phyloP scores from a whole-genome alignment of 148 eudicot genomes.

The Dianthus caryophyllus region DNA sequence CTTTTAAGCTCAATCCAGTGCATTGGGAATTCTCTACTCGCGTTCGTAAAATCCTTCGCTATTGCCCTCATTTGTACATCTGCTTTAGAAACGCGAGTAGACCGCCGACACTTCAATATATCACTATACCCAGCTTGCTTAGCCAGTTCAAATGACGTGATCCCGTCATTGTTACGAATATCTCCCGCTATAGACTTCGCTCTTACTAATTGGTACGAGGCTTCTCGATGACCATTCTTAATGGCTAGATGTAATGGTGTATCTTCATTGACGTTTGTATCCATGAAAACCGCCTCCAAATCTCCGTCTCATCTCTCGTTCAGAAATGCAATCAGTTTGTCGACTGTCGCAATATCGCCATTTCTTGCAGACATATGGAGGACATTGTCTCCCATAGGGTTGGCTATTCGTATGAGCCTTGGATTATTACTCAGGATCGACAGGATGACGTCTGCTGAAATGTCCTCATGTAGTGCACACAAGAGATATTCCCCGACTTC shows the following conservation, averaged over 20 bases:
- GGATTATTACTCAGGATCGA: not conserved
- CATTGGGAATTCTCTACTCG: no score
- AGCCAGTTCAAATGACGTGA: not conserved
- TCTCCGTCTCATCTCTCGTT: no score
- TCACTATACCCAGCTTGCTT: no score
- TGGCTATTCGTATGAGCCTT: not conserved
- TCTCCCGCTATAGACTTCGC: not conserved
- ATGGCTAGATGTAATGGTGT: constrained; percentile 5
- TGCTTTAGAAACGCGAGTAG: no score
- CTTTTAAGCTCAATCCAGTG: no score
- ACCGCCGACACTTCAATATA: not conserved
- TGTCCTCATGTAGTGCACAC: not conserved
- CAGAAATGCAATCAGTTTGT: not conserved
- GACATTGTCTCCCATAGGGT: not conserved
- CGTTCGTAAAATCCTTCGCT: no score
- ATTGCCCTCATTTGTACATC: not conserved
- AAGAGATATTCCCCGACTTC: no score
- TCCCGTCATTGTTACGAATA: not conserved
- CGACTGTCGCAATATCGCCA: not conserved
- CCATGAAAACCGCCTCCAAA: not conserved
- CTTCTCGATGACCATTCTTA: not conserved
- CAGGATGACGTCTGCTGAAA: not conserved
- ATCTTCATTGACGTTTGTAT: constrained; percentile 1
- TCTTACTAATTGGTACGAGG: not conserved
- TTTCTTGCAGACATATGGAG: constrained; percentile 4